Evolutionary conservation across 176 grass and related monocot genomes (phyloP).

Genomic region (bread wheat (Triticum aestivum)): DNA sequence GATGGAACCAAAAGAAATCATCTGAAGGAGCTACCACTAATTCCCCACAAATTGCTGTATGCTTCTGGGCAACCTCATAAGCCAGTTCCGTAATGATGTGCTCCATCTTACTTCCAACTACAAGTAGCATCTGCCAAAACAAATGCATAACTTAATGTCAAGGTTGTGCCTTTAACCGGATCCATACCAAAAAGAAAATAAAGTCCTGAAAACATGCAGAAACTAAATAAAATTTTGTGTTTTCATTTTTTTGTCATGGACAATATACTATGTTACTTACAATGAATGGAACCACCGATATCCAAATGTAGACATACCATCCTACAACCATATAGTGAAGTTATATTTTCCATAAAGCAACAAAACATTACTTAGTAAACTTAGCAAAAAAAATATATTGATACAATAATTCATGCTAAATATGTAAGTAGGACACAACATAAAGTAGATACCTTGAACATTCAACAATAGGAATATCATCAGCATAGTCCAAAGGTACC

Average conservation of each 20-base stretch:
- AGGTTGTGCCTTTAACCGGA: not conserved
- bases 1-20: slow-evolving; percentile 69
- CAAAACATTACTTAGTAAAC: not conserved
- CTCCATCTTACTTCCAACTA: slow-evolving; percentile 77
- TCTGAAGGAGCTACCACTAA: slow-evolving; percentile 72
- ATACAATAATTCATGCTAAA: not conserved
- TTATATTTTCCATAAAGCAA: not conserved
- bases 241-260: not conserved
- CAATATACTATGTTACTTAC: slow-evolving; percentile 49
- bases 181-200: too few species aligned
- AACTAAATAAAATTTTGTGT: not conserved
- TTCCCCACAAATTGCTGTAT: slow-evolving; percentile 39
- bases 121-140: slow-evolving; percentile 48
- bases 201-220: not conserved
- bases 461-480: slow-evolving; percentile 82
- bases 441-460: slow-evolving; percentile 54
- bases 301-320: slow-evolving; percentile 81
- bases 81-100: slow-evolving; percentile 78
- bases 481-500: slow-evolving; percentile 82
- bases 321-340: slow-evolving; percentile 13
- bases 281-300: slow-evolving; percentile 55
- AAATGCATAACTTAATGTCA: not conserved
- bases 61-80: slow-evolving; percentile 64
- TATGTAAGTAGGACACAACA: not conserved
- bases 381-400: not conserved